These are phyloP conservation scores for Fusarium concolor DNA, from an alignment of 2,329 filamentous ascomycete species.

Conservation along the genomic window DNA sequence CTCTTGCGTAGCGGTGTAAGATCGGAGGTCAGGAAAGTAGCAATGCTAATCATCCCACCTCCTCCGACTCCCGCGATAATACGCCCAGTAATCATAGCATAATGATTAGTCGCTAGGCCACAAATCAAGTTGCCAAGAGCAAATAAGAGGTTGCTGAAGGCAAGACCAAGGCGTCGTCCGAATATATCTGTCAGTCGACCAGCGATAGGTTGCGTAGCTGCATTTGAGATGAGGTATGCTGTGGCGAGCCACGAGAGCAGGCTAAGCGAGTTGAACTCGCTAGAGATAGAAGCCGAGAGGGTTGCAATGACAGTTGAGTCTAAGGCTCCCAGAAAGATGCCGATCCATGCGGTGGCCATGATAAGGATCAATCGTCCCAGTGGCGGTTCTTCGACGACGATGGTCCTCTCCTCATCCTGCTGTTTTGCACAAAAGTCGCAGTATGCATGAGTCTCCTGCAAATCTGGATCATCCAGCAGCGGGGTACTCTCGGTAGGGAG, in stretches of 20 bases:
- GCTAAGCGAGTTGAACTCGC: background rate
- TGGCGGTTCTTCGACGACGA: background rate
- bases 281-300: background rate
- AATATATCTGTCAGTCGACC: background rate
- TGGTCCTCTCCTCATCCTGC: background rate
- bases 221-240: background rate
- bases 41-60: background rate
- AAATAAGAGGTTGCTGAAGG: background rate
- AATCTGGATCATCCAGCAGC: background rate
- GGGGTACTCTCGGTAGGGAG: background rate
- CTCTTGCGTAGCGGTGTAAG: background rate
- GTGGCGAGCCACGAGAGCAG: background rate
- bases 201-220: background rate
- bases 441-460: too few species aligned
- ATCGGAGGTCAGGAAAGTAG: background rate
- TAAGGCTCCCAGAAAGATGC: background rate
- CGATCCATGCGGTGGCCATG: background rate
- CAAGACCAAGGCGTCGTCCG: background rate
- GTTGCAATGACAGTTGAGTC: background rate
- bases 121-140: background rate
- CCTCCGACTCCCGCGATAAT: background rate
- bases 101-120: background rate
- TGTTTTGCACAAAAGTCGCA: background rate
- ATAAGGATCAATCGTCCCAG: background rate
- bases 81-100: background rate